Evolutionary conservation across 1,284 basidiomycete genomes (phyloP).

Genomic region (Pseudozyma thailandica): DNA sequence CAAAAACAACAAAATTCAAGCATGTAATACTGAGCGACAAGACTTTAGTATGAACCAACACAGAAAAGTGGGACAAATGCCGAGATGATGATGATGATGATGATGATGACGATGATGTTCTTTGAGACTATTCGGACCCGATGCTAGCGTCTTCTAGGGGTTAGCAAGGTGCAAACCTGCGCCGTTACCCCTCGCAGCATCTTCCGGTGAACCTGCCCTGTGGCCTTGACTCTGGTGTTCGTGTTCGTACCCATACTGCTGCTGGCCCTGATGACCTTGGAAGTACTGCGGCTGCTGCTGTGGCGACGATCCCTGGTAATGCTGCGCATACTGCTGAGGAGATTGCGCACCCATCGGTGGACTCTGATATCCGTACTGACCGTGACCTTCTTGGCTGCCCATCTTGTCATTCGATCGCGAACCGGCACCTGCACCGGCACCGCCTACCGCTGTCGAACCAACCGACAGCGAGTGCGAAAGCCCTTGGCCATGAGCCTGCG

Average conservation of each 20-base stretch:
- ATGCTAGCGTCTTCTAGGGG: conserved; percentile 21
- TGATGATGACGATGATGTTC: no score
- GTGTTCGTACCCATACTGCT: conserved; percentile 12
- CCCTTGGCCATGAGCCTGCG: conserved; percentile 33
- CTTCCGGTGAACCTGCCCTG: conserved; percentile 31
- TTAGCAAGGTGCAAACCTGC: conserved; percentile 45
- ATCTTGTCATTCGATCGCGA: conserved; percentile 8
- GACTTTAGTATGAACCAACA: no score
- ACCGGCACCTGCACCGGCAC: conserved; percentile 7
- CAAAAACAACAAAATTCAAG: no score
- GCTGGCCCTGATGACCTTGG: conserved; percentile 13
- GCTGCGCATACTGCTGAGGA: conserved; percentile 38
- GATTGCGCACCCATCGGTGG: conserved; percentile 22
- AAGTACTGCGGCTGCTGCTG: conserved; percentile 27
- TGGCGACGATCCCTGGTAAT: conserved; percentile 35
- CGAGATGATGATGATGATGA: neutral
- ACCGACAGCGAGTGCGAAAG: conserved; percentile 30
- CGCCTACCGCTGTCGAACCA: conserved; percentile 34
- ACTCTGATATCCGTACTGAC: conserved; percentile 33
- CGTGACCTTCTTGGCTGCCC: conserved; percentile 38
- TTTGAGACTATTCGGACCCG: no score
- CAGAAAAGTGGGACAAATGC: no score
- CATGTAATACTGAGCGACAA: no score
- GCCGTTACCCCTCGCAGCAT: conserved; percentile 4
- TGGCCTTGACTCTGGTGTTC: conserved; percentile 13